Conservation (phyloP, 2,329 filamentous ascomycete genomes). For the Conoideocrella luteorostrata region DNA sequence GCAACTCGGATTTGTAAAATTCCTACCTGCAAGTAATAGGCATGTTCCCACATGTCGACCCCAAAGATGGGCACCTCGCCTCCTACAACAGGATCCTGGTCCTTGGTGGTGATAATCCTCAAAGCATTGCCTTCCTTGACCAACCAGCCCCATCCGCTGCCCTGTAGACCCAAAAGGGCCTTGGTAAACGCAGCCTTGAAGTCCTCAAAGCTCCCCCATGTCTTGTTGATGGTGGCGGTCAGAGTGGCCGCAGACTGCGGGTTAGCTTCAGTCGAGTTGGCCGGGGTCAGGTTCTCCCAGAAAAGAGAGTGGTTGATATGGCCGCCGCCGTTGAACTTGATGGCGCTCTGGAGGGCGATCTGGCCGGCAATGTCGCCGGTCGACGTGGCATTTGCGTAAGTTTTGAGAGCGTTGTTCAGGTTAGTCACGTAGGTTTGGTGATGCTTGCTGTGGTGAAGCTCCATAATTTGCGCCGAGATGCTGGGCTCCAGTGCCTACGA, state of each 20-base stretch:
- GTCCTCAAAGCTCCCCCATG: conserved; percentile 61
- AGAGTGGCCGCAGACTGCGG: conserved; percentile 46
- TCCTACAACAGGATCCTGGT: conserved; percentile 69
- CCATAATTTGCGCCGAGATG: conserved; percentile 75
- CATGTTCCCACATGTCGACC: conserved; percentile 91
- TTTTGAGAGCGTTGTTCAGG: conserved; percentile 60
- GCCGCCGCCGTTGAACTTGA: conserved; percentile 86
- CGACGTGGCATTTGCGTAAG: conserved; percentile 50
- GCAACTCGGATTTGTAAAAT: too few relatives aligned
- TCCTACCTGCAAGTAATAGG: conserved; percentile 73
- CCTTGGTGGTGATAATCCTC: conserved; percentile 73
- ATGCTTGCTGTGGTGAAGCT: conserved; percentile 73
- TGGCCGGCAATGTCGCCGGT: conserved; percentile 56
- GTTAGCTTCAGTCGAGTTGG: conserved; percentile 50
- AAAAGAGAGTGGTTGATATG: conserved; percentile 93
- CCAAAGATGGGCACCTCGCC: conserved; percentile 66
- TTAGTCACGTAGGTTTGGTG: conserved; percentile 74
- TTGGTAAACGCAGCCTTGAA: conserved; percentile 63
- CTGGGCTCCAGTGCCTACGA: conserved; percentile 61
- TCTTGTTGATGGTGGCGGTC: conserved; percentile 51
- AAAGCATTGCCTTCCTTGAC: conserved; percentile 58
- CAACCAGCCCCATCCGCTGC: conserved; percentile 85
- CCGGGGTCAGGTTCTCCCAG: conserved; percentile 74
- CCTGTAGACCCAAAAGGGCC: conserved; percentile 65
- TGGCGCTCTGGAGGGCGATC: conserved; percentile 59